These are phyloP conservation scores for Cryptosporidium sp. DNA, from an alignment of 169 alveolate genomes.

Conservation along the genomic window DNA sequence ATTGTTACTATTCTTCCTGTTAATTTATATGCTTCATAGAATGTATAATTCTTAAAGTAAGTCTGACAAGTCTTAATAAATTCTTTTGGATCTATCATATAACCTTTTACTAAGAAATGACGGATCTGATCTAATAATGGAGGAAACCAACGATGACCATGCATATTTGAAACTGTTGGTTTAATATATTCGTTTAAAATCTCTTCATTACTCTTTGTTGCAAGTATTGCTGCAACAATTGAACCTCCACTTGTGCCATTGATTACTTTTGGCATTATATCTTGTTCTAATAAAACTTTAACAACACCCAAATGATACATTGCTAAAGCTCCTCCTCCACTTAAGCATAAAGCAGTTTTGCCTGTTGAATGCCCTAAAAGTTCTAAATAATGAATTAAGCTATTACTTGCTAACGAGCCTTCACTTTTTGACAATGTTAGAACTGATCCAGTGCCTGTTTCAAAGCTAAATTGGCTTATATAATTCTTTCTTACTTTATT, in stretches of 20 bases:
- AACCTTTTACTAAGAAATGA: conserved; percentile 71
- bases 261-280: conserved; percentile 81
- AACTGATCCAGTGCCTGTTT: conserved; percentile 41
- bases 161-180: conserved; percentile 69
- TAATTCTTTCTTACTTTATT: not conserved
- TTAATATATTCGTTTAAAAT: conserved; percentile 76
- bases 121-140: conserved; percentile 72
- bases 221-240: conserved; percentile 85
- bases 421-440: conserved; percentile 61
- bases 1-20: conserved; percentile 85
- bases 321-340: conserved; percentile 83
- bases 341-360: conserved; percentile 80
- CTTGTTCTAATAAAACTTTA: conserved; percentile 79
- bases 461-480: not conserved
- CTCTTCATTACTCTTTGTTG: conserved; percentile 82
- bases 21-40: conserved; percentile 84
- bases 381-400: conserved; percentile 67
- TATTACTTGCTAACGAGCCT: conserved; percentile 64
- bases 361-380: conserved; percentile 78
- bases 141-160: conserved; percentile 78
- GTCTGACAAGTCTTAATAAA: conserved; percentile 74
- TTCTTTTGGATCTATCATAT: conserved; percentile 71
- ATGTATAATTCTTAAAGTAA: conserved; percentile 79
- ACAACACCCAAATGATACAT: conserved; percentile 82
- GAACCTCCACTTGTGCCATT: conserved; percentile 87